These are phyloP conservation scores for Agrocybe pediades DNA, from an alignment of 768 basidiomycete species.

Conservation along the genomic window DNA sequence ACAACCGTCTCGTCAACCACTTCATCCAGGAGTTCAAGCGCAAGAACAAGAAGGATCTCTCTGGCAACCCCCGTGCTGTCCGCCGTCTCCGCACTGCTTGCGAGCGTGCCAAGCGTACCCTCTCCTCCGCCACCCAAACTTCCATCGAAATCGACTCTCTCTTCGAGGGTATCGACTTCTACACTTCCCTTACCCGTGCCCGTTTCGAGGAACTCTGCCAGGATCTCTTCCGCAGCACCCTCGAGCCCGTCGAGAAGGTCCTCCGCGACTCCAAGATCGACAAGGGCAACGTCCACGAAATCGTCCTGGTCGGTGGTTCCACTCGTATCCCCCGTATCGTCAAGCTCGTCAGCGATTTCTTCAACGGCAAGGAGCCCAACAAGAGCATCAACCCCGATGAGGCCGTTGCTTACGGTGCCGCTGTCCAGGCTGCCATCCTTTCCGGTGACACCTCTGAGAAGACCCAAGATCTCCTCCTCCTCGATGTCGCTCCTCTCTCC, in stretches of 20 bases:
- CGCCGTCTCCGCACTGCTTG: conserved; percentile 97
- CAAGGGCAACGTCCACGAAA: conserved; percentile 94
- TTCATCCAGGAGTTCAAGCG: conserved; percentile 97
- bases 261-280: conserved; percentile 98
- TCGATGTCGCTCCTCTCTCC: conserved; percentile 96
- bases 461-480: conserved; percentile 96
- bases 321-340: conserved; percentile 98
- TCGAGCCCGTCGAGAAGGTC: conserved; percentile 97
- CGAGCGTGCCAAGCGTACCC: conserved; percentile 97
- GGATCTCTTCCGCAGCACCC: conserved; percentile 90
- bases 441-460: conserved; percentile 99
- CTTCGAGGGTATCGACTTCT: conserved; percentile 97
- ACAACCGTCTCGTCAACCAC: conserved; percentile 97
- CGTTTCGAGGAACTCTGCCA: conserved; percentile 97
- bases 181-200: conserved; percentile 96
- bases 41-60: conserved; percentile 97
- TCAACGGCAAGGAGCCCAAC: conserved; percentile 98
- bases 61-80: conserved; percentile 90
- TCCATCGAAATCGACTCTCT: conserved; percentile 98
- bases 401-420: conserved; percentile 99
- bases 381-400: conserved; percentile 99
- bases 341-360: conserved; percentile 98
- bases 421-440: conserved; percentile 98
- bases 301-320: conserved; percentile 97
- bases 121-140: conserved; percentile 95